A percentile compares a stretch with the other conserved stretches of the same genome.
Conservation (phyloP, 1,284 basidiomycete genomes). For the Polyporus tsugae region DNA sequence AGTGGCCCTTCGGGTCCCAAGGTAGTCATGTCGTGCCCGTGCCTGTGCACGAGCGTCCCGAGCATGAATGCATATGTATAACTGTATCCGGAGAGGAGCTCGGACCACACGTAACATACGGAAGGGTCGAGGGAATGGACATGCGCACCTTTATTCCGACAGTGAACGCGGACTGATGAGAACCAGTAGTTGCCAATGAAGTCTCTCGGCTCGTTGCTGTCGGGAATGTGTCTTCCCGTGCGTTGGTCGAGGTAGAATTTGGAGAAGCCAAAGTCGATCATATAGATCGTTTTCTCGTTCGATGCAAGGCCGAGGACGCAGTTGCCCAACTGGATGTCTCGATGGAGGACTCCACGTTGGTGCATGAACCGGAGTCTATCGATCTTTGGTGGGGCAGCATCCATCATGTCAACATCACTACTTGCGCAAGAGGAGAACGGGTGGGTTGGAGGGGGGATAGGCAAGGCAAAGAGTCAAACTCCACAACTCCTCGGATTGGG, state of each 20-base stretch:
- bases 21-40: background rate
- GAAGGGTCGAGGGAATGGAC: background rate
- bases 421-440: slow-evolving; percentile 6
- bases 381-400: slow-evolving; percentile 54
- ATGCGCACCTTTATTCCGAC: slow-evolving; percentile 67
- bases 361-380: slow-evolving; percentile 76
- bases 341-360: slow-evolving; percentile 70
- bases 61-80: background rate
- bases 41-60: background rate
- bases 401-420: slow-evolving; percentile 19
- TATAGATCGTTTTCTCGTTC: slow-evolving; percentile 69
- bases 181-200: slow-evolving; percentile 88
- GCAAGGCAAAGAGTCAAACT: slow-evolving; percentile 17
- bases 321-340: slow-evolving; percentile 82
- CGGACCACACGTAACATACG: too few species aligned
- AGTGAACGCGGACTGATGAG: slow-evolving; percentile 76
- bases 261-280: slow-evolving; percentile 86
- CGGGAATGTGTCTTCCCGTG: slow-evolving; percentile 71
- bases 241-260: slow-evolving; percentile 74
- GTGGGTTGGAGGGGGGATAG: slow-evolving; percentile 2
- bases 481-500: slow-evolving; percentile 2
- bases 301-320: slow-evolving; percentile 67
- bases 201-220: slow-evolving; percentile 69
- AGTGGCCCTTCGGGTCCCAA: background rate
- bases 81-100: background rate